Percentiles rank a stretch among this genome's conserved stretches.
phyloP scores from a whole-genome alignment of 1,139 yeast genomes.

The Nadsonia commutata region DNA sequence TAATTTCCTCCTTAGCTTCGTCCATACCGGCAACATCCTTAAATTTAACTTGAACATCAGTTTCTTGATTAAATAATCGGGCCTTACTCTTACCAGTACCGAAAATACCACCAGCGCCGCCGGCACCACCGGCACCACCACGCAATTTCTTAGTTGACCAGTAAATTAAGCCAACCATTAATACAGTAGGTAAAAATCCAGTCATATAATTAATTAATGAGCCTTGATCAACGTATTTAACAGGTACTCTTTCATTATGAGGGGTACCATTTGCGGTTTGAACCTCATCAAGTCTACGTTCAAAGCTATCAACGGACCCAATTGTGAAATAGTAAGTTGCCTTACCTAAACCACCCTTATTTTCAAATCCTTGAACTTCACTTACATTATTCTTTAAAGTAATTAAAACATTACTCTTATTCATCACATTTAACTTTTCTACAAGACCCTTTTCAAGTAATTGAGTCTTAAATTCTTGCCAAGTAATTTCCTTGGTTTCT shows the following conservation, averaged over 20 bases:
- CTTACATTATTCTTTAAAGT: slow-evolving; percentile 8
- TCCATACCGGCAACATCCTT: slow-evolving; percentile 94
- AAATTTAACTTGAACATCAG: slow-evolving; percentile 74
- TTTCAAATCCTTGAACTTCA: slow-evolving; percentile 7
- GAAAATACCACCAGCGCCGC: slow-evolving; percentile 25
- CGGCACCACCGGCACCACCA: slow-evolving; percentile 30
- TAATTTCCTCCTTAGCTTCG: slow-evolving; percentile 92
- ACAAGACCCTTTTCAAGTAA: slow-evolving; percentile 79
- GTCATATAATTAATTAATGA: slow-evolving; percentile 45
- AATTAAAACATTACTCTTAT: slow-evolving; percentile 56
- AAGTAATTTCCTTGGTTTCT: slow-evolving; percentile 40
- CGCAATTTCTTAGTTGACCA: slow-evolving; percentile 35
- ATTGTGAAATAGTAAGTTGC: slow-evolving; percentile 49
- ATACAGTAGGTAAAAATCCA: slow-evolving; percentile 71
- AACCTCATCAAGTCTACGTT: slow-evolving; percentile 60
- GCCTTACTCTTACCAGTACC: slow-evolving; percentile 70
- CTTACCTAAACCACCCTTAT: slow-evolving; percentile 4
- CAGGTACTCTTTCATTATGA: slow-evolving; percentile 59
- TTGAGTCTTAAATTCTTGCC: slow-evolving; percentile 79
- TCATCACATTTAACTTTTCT: slow-evolving; percentile 57
- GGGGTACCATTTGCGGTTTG: slow-evolving; percentile 57
- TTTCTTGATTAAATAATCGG: slow-evolving; percentile 79
- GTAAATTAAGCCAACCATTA: slow-evolving; percentile 69
- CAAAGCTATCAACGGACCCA: slow-evolving; percentile 89
- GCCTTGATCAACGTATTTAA: slow-evolving; percentile 61